Evolutionary conservation across 1,284 basidiomycete species (phyloP), one percentile per base, ranked within the genome.

Genomic region (Boletus subluridellus): DNA sequence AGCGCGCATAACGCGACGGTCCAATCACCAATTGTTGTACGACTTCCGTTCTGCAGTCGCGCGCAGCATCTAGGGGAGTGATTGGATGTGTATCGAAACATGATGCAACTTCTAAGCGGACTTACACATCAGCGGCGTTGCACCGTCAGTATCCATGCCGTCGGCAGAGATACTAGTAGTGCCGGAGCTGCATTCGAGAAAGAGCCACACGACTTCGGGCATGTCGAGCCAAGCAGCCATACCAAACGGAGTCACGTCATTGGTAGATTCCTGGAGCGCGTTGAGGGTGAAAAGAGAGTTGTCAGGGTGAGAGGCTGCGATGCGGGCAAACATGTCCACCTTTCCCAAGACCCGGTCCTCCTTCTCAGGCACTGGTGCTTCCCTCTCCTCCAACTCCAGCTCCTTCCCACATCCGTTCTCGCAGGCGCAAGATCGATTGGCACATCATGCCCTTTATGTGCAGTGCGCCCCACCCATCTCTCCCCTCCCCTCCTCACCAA

Each of bases 371-470:
- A 50, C 0, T 12, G 12, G 17, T 17, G 1, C 42, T 2, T 9
- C 2, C 3, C 53, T 1, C 39, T n/a, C 38, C 10, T 12, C 37
- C 17, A 21, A 21, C 21, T 21, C 21, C 21, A 21, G 21, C 6
- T 21, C 28, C 9, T 50, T 2, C 35, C 37, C 50, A 69, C 21
- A 21, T 21, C 21, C 21, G 21, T 21, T 21, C 21, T 21, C 21
- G 21, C 21, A 21, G 21, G 21, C 79, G 80, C 57, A 90, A 90
- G 72, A 86, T 90, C 59, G 88, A 90, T 71, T 76, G 70, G 74
- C 81, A 87, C 67, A 76, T 90, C 49, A 81, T 90, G 80, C 89
- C 88, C 52, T 77, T 90, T 55, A 90, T 90, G 89, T 89, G 88
- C 71, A 73, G 88, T 90, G 69, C 69, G 87, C 83, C 35, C 54